Evolutionary conservation across 2,329 filamentous ascomycete species (phyloP).

Genomic region (Fusarium lyarnte): DNA sequence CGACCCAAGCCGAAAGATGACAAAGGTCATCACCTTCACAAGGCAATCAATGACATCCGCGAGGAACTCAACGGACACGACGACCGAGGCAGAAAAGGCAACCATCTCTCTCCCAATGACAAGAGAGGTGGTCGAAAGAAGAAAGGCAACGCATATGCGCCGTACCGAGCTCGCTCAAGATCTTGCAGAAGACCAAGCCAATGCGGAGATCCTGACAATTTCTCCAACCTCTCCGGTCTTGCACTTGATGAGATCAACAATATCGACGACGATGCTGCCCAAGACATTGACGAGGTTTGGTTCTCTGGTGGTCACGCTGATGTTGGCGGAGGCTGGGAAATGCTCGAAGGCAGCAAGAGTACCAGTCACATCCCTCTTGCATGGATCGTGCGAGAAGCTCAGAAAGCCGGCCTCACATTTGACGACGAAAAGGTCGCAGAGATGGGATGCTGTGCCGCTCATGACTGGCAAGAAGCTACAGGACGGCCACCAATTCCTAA

Average conservation of each 20-base stretch:
- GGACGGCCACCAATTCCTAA: slow-evolving; percentile 43
- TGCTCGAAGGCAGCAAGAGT: slow-evolving; percentile 64
- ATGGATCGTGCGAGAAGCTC: slow-evolving; percentile 73
- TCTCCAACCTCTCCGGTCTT: slow-evolving; percentile 46
- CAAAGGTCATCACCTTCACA: slow-evolving; percentile 38
- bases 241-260: slow-evolving; percentile 46
- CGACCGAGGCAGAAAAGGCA: slow-evolving; percentile 24
- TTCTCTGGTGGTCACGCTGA: slow-evolving; percentile 84
- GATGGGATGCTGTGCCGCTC: slow-evolving; percentile 63
- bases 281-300: slow-evolving; percentile 84
- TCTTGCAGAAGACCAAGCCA: slow-evolving; percentile 45
- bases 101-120: slow-evolving; percentile 23
- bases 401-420: slow-evolving; percentile 73
- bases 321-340: slow-evolving; percentile 79
- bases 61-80: slow-evolving; percentile 22
- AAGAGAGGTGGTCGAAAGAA: slow-evolving; percentile 6
- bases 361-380: slow-evolving; percentile 74
- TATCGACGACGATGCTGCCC: slow-evolving; percentile 60
- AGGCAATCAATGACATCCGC: slow-evolving; percentile 38
- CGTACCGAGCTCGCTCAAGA: slow-evolving; percentile 55
- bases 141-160: slow-evolving; percentile 43
- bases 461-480: slow-evolving; percentile 5
- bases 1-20: slow-evolving; percentile 23
- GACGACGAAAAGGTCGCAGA: slow-evolving; percentile 73
- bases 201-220: slow-evolving; percentile 37